Evolutionary conservation across 495 filamentous ascomycete genomes (phyloP), one percentile per base, ranked within the genome.

Genomic region (Podospora australis): DNA sequence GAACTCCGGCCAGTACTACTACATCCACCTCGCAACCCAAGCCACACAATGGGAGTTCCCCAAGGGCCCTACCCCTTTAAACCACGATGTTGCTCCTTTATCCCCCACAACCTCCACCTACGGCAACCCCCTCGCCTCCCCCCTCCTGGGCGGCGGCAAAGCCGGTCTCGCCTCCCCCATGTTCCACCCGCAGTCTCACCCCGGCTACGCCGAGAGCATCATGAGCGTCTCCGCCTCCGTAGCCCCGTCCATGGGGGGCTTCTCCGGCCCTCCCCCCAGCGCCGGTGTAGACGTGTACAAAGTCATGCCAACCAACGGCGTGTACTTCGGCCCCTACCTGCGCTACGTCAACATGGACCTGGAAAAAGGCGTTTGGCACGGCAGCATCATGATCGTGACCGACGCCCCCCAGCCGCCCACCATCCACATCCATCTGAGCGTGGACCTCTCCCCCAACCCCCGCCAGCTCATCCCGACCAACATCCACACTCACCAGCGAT

Each of bases 11-110:
- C 92, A 96, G 60, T 98, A 97, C 63, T 98, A 98, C 62, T 98
- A 98, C 62, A 98, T 98, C 53, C 94, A 98, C 63, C 77, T 98
- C 14, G 84, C 92, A 8, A 90, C 92, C 0, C 92, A 96, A 60
- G 88, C 89, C 3, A 98, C 92, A 10, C 92, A 98, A 63, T 98
- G 92, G 92, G 92, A 98, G 55, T 95, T 95, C 58, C 92, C 92
- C 17, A 95, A 96, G 67, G 88, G 87, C 1, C 87, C 89, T 4
- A 91, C 86, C 4, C 87, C 90, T 4, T 65, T 94, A 49, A 84
- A 86, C 57, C 75, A 95, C 48, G 86, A 88, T 41, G 72, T 84
- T 24, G 73, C 75, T 13, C 91, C 88, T 4, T 62, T 95, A 52
- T 95, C 88, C 22, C 89, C 90, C 3, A 82, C 85, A 0, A 75